A percentile compares a stretch with the other conserved stretches of the same genome.
These are phyloP conservation scores for Suillus subluteus DNA, from an alignment of 768 basidiomycete species.

Conservation along the genomic window DNA sequence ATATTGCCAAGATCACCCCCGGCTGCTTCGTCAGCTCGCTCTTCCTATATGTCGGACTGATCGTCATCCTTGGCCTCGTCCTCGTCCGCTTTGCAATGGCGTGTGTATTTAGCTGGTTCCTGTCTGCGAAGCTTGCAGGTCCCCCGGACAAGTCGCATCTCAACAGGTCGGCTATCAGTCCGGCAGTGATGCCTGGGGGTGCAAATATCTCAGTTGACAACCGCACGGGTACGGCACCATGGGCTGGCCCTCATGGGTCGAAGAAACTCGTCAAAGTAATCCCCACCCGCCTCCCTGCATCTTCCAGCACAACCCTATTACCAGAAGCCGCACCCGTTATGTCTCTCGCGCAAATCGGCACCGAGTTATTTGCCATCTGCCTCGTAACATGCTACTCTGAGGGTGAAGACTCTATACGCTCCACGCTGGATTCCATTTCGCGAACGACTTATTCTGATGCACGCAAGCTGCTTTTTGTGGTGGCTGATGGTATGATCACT, in stretches of 20 bases:
- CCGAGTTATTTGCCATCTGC: constrained; percentile 94
- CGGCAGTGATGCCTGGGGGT: constrained; percentile 95
- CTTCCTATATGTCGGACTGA: constrained; percentile 87
- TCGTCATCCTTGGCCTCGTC: constrained; percentile 90
- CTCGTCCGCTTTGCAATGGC: constrained; percentile 95
- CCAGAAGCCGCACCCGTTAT: constrained; percentile 55
- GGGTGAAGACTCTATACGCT: constrained; percentile 88
- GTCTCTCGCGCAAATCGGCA: constrained; percentile 88
- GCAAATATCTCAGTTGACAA: constrained; percentile 95
- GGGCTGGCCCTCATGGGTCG: constrained; percentile 66
- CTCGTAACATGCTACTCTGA: constrained; percentile 98
- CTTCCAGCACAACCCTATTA: constrained; percentile 57
- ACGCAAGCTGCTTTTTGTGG: constrained; percentile 89
- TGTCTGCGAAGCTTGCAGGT: constrained; percentile 80
- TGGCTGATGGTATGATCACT: constrained; percentile 99
- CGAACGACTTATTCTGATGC: constrained; percentile 88
- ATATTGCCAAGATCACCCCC: constrained; percentile 95
- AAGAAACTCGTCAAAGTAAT: constrained; percentile 55
- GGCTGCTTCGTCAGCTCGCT: constrained; percentile 92
- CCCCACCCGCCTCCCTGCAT: constrained; percentile 52
- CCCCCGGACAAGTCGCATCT: constrained; percentile 74
- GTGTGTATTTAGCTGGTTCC: constrained; percentile 95
- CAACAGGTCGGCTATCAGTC: constrained; percentile 85
- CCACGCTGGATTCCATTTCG: constrained; percentile 93
- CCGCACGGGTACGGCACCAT: constrained; percentile 89